Percentiles rank a stretch among this genome's conserved stretches.
phyloP scores from a whole-genome alignment of 768 basidiomycete species.

The Cystobasidium ongulense region DNA sequence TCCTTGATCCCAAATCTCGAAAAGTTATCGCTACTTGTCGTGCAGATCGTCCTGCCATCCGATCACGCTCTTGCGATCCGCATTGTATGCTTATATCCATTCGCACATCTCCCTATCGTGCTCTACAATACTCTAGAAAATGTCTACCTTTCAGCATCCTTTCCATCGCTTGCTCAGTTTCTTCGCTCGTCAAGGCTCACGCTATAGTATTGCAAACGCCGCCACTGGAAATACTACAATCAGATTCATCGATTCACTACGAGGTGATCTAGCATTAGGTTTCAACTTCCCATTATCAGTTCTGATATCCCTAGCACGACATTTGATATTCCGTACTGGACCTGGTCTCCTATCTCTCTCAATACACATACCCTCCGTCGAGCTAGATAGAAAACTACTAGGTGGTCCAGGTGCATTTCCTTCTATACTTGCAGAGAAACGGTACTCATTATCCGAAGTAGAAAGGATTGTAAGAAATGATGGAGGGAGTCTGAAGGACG shows the following conservation, averaged over 20 bases:
- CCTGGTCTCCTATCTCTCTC: background rate
- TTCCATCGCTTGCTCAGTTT: conserved; percentile 25
- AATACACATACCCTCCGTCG: conserved; percentile 15
- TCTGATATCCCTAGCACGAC: background rate
- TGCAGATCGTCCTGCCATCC: background rate
- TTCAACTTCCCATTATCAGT: conserved; percentile 22
- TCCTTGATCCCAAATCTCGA: too few relatives aligned
- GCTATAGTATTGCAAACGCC: background rate
- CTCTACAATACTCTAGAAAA: background rate
- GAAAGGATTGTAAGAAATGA: background rate
- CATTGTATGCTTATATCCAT: background rate
- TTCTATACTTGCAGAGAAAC: background rate
- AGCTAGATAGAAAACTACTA: conserved; percentile 5
- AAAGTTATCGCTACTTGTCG: too few relatives aligned
- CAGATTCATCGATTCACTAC: conserved; percentile 25
- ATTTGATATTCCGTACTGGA: conserved; percentile 12
- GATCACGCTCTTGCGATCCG: background rate
- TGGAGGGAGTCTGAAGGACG: background rate
- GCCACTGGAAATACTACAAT: conserved; percentile 8
- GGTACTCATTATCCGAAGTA: background rate
- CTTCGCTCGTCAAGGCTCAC: conserved; percentile 5
- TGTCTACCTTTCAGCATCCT: background rate
- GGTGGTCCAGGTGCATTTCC: conserved; percentile 7
- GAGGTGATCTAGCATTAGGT: conserved; percentile 15
- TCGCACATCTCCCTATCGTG: background rate